Conservation (phyloP, 2,329 filamentous ascomycete species). For the Pseudocercospora vitis region DNA sequence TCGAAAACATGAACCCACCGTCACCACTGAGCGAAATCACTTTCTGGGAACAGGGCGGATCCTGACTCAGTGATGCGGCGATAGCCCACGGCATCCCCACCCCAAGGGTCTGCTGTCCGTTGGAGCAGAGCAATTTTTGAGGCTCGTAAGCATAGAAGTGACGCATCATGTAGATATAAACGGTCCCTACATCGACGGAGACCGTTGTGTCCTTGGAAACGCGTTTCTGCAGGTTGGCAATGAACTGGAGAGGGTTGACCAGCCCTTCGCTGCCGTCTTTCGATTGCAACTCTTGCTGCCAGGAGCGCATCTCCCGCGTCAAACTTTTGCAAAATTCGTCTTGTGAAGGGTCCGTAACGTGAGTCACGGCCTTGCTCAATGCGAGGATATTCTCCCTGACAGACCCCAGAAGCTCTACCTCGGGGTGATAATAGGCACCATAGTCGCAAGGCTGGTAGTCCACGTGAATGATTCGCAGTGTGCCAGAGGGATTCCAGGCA, state of each 20-base stretch:
- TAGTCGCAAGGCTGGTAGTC: conserved; percentile 46
- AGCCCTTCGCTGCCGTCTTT: conserved; percentile 32
- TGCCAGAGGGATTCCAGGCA: conserved; percentile 46
- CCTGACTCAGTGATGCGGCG: conserved; percentile 46
- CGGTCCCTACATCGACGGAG: conserved; percentile 19
- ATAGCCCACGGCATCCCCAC: conserved; percentile 53
- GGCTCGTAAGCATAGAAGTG: conserved; percentile 49
- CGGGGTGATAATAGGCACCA: conserved; percentile 45
- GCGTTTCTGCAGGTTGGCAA: conserved; percentile 44
- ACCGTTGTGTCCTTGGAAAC: conserved; percentile 46
- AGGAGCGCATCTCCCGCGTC: conserved; percentile 41
- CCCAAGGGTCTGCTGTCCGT: conserved; percentile 53
- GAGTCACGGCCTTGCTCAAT: conserved; percentile 37
- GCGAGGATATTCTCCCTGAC: conserved; percentile 45
- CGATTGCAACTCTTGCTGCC: conserved; percentile 32
- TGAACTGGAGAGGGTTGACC: conserved; percentile 51
- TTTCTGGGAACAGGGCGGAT: conserved; percentile 46
- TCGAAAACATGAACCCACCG: conserved; percentile 53
- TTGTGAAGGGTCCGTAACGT: conserved; percentile 40
- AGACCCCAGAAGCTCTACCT: conserved; percentile 47
- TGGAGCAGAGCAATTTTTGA: conserved; percentile 48
- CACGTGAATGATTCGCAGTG: conserved; percentile 46
- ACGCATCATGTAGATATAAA: conserved; percentile 52
- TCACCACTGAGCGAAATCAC: conserved; percentile 50
- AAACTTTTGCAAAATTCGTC: conserved; percentile 39